These are phyloP conservation scores for Solanum medicagineum DNA, from an alignment of 257 asterid genomes.

Conservation along the genomic window DNA sequence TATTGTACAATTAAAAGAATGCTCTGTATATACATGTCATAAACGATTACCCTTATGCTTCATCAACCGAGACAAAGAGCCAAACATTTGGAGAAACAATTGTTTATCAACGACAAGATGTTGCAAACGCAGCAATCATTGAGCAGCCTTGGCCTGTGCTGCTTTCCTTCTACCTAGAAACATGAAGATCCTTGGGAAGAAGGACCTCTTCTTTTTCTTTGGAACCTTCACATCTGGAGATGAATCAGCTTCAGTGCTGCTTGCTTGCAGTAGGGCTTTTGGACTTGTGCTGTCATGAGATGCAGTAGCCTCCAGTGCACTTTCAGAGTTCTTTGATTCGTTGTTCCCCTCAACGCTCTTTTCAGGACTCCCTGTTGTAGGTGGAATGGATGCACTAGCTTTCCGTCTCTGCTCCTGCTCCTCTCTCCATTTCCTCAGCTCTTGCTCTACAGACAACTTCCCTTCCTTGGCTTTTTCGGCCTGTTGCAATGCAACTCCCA, in stretches of 20 bases:
- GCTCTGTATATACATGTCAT: neutral
- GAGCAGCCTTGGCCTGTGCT: constrained; percentile 19
- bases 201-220: constrained; percentile 55
- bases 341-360: constrained; percentile 22
- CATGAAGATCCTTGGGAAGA: constrained; percentile 49
- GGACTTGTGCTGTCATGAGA: constrained; percentile 28
- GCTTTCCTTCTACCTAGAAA: constrained; percentile 33
- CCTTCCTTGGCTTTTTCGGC: constrained; percentile 77
- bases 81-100: neutral
- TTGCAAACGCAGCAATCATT: neutral
- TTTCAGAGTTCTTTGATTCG: constrained; percentile 13
- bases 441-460: constrained; percentile 72
- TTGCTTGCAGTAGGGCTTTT: constrained; percentile 16
- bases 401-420: constrained; percentile 70
- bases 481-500: constrained; percentile 43
- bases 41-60: neutral
- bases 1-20: neutral
- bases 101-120: neutral
- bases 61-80: neutral
- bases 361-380: constrained; percentile 13
- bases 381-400: constrained; percentile 30
- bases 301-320: constrained; percentile 12
- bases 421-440: constrained; percentile 73
- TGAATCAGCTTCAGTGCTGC: constrained; percentile 44
- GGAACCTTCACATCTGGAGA: constrained; percentile 24